phyloP scores from a whole-genome alignment of 352 stramenopile genomes.

The Pythium insidiosum region DNA sequence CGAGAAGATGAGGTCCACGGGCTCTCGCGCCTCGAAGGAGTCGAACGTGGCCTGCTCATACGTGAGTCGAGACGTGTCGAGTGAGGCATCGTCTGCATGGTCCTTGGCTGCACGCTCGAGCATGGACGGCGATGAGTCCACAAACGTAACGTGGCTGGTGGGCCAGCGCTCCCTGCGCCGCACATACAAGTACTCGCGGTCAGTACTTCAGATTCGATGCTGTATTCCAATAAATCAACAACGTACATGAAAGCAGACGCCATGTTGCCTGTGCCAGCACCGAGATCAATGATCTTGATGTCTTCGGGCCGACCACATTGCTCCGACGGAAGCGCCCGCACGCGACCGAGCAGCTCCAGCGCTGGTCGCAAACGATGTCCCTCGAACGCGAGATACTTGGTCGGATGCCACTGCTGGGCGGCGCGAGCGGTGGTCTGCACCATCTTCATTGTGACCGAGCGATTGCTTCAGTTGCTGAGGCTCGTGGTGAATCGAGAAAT shows the following conservation, averaged over 20 bases:
- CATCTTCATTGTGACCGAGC: neutral
- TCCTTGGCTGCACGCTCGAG: conserved; percentile 30
- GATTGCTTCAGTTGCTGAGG: neutral
- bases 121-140: conserved; percentile 59
- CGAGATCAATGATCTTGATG: conserved; percentile 47
- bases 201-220: too few relatives aligned
- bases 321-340: conserved; percentile 15
- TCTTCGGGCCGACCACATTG: neutral
- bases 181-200: too few relatives aligned
- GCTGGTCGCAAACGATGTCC: conserved; percentile 43
- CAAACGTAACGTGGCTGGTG: conserved; percentile 36
- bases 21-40: conserved; percentile 21
- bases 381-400: conserved; percentile 63
- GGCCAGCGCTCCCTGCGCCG: conserved; percentile 37
- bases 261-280: conserved; percentile 66
- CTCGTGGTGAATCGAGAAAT: neutral
- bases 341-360: conserved; percentile 45
- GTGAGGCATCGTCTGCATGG: conserved; percentile 21
- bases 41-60: conserved; percentile 60
- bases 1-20: conserved; percentile 64
- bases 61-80: conserved; percentile 17
- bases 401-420: conserved; percentile 40
- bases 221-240: too few relatives aligned
- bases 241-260: conserved; percentile 47
- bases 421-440: conserved; percentile 7